Percentiles rank a stretch among this genome's conserved stretches.
These are phyloP conservation scores for Fusarium sp. DNA, from an alignment of 2,329 filamentous ascomycete genomes.

Conservation along the genomic window DNA sequence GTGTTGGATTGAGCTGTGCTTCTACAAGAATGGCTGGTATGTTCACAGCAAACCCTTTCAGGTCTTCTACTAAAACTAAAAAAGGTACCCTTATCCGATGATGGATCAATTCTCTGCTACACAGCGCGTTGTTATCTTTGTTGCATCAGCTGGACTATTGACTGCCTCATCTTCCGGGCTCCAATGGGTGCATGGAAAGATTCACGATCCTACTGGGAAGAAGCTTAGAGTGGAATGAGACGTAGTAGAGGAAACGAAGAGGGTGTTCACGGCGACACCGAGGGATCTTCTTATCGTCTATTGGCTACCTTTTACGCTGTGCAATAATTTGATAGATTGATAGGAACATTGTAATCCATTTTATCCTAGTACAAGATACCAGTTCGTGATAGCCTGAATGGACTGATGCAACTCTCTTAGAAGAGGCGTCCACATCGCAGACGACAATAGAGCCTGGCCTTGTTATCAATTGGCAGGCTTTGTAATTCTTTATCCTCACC, in stretches of 20 bases:
- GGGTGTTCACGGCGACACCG: neutral
- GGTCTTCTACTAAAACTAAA: neutral
- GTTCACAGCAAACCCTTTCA: fast-evolving
- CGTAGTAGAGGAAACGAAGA: no score
- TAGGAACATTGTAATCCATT: neutral
- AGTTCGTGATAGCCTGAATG: neutral
- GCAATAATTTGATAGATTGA: neutral
- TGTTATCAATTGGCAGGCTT: neutral
- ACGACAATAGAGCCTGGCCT: neutral
- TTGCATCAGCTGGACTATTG: conserved; percentile 5
- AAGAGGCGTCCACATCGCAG: neutral
- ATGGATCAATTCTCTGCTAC: conserved; percentile 7
- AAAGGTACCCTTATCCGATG: conserved; percentile 16
- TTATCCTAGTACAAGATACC: neutral
- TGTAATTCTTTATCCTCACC: neutral
- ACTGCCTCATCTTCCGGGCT: neutral
- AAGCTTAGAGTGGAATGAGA: neutral
- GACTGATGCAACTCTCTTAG: fast-evolving
- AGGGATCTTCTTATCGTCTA: neutral
- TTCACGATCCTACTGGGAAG: neutral
- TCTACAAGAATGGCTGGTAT: conserved; percentile 15
- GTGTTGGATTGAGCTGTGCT: conserved; percentile 20
- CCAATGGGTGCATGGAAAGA: neutral
- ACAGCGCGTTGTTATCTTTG: conserved; percentile 8
- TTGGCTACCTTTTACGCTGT: neutral